Evolutionary conservation across 306 rosid species (phyloP), one percentile per base, ranked within the genome.

Genomic region (Medicago arabica): DNA sequence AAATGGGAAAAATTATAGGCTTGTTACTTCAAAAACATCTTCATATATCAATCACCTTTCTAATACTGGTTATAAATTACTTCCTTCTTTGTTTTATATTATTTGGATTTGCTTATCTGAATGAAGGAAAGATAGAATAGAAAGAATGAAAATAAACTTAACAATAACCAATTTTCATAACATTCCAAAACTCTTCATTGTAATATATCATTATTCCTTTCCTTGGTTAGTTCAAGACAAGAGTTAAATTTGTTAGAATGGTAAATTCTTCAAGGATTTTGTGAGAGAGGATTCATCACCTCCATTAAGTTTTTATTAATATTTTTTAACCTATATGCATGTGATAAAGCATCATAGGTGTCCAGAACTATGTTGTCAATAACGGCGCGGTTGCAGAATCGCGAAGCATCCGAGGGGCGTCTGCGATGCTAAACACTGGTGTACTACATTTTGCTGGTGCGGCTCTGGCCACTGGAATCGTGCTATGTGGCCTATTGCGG

Each of bases 281-380:
- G 28, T 50, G 21, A 34, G 25, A 63, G 31, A 46, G 50, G 44
- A 75, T 75, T 46, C 43, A 36, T 55, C 17, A 47, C 64, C 67
- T 69, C 25, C 58, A 21, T 34, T 28, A 49, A 21, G 36, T 71
- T 50, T 38, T 31, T 31, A 13, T 54, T 31, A 10, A 9, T 72
- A 9, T 15, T 40, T 49, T 54, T 36, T 17, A 34, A 43, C 25
- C 25, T 55, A 34, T 53, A 23, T 21, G 58, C 73, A 46, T 46
- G 46, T 13, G 44, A 74, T 68, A 68, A 68, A 44, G 67, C 64
- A 31, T 74, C 74, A 17, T 68, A 13, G 67, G 38, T 44, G 11
- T 47, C 70, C 44, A 21, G 39, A 54, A 51, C 21, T 51, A 16
- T 51, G 58, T 16, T 7, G 19, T 16, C 58, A 51, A 51, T 51